Evolutionary conservation across 352 stramenopile genomes (phyloP), one percentile per base, ranked within the genome.

Genomic region (Pythium oligandrum): DNA sequence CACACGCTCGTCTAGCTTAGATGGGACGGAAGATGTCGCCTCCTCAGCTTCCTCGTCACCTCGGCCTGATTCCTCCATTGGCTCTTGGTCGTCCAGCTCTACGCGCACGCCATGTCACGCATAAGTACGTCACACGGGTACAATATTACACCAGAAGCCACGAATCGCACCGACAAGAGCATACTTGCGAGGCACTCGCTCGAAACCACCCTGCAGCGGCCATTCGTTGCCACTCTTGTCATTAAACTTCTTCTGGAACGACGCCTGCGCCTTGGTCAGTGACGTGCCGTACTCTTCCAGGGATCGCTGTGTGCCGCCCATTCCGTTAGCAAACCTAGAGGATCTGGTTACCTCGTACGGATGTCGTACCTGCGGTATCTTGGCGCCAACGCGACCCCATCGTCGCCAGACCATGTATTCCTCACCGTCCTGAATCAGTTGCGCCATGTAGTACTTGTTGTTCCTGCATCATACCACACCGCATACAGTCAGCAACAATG

Each of bases 381-480:
- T 78, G 11, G 75, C 74, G 35, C 78, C 78, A 5, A 89, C 75
- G 32, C 78, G 75, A 35, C 78, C 78, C 78, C 78, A 89, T 48
- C 84, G 85, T 52, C 75, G 77, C 54, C 85, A 89, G 4, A 84
- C 70, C 45, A 70, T 71, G 58, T 60, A 86, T 0, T 64, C 49
- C 6, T 58, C 47, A 26, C 62, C 53, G 44, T 83, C 68, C 45
- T 83, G 55, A 51, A 89, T 72, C 54, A 89, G 56, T 63, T 89
- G 78, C 44, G 83, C 52, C 73, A 77, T 79, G 69, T 89, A 89
- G 39, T 84, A 89, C 56, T 89, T 89, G 61, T 89, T 89, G 72
- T 84, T 86, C 2, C 78, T 88, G 40, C 39, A 36, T 48, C 3
- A 33, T n/a, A 39, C 6, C 52, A 40, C 33, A 30, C 9, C 55